Base-by-base conservation (phyloP, 2,329 filamentous ascomycete genomes). In the Arthrobotrys megalospora region DNA sequence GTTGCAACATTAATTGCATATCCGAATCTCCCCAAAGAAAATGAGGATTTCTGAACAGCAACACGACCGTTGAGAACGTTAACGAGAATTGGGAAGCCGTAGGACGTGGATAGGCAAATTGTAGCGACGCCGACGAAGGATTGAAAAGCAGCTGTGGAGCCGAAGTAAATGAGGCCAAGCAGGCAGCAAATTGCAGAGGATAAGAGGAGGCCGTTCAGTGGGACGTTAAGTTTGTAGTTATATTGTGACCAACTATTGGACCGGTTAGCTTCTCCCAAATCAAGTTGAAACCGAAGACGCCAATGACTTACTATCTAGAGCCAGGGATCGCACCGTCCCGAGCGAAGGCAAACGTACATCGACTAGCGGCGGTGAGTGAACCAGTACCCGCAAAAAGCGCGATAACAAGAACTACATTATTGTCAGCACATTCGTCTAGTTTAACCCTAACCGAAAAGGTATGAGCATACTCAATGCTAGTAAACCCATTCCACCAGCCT, bases 41-140 rank as follows among this genome's bases (percentile, higher is more conserved):
- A 94, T 0, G 88, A 87, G 0, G 91, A 92, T 80, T 90, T 84
- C 63, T 86, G 86, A n/a, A 94, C 88, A 41, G 89, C 87, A 65
- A 88, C 86, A n/a, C 92, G 88, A 8, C 90, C 87, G 14, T 91
- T 88, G 0, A 93, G 81, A 2, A 94, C 85, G 10, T 88, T 91
- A 73, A 94, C 90, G 10, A 93, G 84, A 68, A 94, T 93, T 0
- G 92, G 92, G 14, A 93, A 87, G 12, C 90, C 91, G 83, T 94
- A 94, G 0, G 91, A 93, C 3, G 90, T 90, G 0, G 90, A 91
- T 0, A 94, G 88, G 80, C 91, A 93, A 82, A 94, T 93, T 3
- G 92, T 94, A 0, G 92, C 92, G 0, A 93, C 91, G 32, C 92
- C 91, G 0, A 92, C 94, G 84, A 94, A 94, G 8, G 90, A 91